phyloP scores from a whole-genome alignment of 805 yeast species.

The Naumovozyma castellii region DNA sequence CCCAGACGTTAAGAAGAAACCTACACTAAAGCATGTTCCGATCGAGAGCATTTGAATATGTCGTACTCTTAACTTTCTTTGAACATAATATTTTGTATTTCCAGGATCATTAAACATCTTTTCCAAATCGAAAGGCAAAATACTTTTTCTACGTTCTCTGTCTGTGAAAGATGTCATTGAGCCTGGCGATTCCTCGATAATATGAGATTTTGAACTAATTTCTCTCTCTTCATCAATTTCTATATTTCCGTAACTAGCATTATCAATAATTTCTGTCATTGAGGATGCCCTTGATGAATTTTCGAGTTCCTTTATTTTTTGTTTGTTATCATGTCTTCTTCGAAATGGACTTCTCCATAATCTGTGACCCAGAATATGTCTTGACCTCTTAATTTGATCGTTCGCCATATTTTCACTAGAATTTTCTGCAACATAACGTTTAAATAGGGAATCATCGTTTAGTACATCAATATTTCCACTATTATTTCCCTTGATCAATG shows the following conservation, averaged over 20 bases:
- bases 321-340: neutral
- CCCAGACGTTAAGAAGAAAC: constrained; percentile 54
- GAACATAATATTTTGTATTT: constrained; percentile 33
- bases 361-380: neutral
- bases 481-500: constrained; percentile 9
- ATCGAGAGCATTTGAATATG: constrained; percentile 59
- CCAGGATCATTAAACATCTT: neutral
- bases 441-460: constrained; percentile 9
- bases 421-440: constrained; percentile 12
- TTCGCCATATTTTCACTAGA: constrained; percentile 2
- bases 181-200: neutral
- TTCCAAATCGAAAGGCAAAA: neutral
- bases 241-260: constrained; percentile 16
- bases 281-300: neutral
- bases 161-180: neutral
- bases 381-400: neutral
- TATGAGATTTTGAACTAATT: constrained; percentile 36
- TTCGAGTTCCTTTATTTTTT: neutral
- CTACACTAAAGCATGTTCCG: constrained; percentile 61
- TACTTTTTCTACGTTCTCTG: neutral
- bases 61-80: constrained; percentile 38
- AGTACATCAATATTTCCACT: constrained; percentile 14
- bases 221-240: constrained; percentile 12
- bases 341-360: neutral
- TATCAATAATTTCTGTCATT: constrained; percentile 14